phyloP scores from a whole-genome alignment of 495 filamentous ascomycete species.

The Filosporella fistucella region DNA sequence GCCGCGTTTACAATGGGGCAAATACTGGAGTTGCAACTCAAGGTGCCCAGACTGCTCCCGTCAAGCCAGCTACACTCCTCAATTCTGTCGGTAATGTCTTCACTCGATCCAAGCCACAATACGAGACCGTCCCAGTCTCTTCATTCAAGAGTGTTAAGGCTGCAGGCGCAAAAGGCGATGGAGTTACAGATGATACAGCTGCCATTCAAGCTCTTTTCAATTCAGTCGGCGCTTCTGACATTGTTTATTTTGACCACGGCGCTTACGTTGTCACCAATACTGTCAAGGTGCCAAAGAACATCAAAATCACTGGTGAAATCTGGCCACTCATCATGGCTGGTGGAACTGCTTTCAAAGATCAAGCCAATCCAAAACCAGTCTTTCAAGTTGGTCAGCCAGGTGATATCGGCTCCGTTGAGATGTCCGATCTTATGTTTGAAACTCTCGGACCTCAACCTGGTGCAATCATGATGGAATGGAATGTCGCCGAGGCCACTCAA shows the following conservation, averaged over 20 bases:
- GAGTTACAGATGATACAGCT: slow-evolving; percentile 61
- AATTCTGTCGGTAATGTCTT: slow-evolving; percentile 50
- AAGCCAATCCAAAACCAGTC: slow-evolving; percentile 63
- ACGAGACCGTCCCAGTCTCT: slow-evolving; percentile 50
- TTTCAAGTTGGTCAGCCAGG: slow-evolving; percentile 77
- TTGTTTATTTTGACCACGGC: slow-evolving; percentile 92
- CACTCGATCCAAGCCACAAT: slow-evolving; percentile 71
- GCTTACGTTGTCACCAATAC: slow-evolving; percentile 77
- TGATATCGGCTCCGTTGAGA: slow-evolving; percentile 74
- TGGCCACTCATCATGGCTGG: slow-evolving; percentile 87
- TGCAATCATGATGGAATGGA: slow-evolving; percentile 90
- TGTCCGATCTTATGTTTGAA: slow-evolving; percentile 77
- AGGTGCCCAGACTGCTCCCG: slow-evolving; percentile 38
- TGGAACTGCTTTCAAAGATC: slow-evolving; percentile 63
- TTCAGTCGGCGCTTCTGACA: slow-evolving; percentile 49
- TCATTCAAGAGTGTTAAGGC: slow-evolving; percentile 73
- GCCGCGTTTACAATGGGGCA: slow-evolving; percentile 53
- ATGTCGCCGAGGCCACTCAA: slow-evolving; percentile 60
- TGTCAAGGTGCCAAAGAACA: slow-evolving; percentile 73
- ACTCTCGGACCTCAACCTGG: slow-evolving; percentile 77
- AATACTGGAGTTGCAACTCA: slow-evolving; percentile 45
- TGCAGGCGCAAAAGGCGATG: slow-evolving; percentile 77
- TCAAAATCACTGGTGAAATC: slow-evolving; percentile 84
- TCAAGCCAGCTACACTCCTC: slow-evolving; percentile 57
- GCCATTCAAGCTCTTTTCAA: slow-evolving; percentile 69